Conservation (phyloP, 2,329 filamentous ascomycete genomes). For the Dothideomycetidae sp. region DNA sequence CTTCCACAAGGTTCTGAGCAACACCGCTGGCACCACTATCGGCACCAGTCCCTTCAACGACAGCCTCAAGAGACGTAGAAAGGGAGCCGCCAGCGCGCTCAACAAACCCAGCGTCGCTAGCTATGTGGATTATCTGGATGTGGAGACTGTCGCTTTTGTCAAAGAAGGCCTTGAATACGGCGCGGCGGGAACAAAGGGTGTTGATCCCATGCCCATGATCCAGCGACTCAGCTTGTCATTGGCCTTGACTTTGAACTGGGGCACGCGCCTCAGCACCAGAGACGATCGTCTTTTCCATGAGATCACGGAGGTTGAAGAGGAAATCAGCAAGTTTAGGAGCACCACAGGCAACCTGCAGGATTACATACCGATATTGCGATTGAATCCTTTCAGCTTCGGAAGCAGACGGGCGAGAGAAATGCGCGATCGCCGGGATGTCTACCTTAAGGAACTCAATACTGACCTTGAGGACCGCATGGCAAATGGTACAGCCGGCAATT, state of each 20-base stretch:
- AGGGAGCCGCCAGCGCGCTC: constrained; percentile 50
- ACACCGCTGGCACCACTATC: constrained; percentile 53
- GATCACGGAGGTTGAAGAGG: constrained; percentile 49
- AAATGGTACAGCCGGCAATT: constrained; percentile 46
- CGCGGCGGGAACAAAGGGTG: constrained; percentile 36
- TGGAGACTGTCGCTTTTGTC: constrained; percentile 49
- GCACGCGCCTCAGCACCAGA: constrained; percentile 44
- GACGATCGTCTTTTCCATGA: constrained; percentile 48
- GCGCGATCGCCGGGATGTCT: constrained; percentile 45
- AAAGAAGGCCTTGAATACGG: constrained; percentile 47
- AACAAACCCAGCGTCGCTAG: constrained; percentile 50
- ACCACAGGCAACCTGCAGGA: constrained; percentile 49
- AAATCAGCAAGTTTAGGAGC: constrained; percentile 44
- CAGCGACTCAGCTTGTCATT: constrained; percentile 50
- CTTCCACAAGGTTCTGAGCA: constrained; percentile 42
- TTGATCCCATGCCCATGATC: constrained; percentile 55
- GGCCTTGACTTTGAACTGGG: constrained; percentile 52
- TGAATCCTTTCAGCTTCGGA: constrained; percentile 48
- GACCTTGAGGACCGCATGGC: constrained; percentile 47
- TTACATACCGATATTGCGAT: constrained; percentile 43
- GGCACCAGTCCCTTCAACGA: constrained; percentile 54
- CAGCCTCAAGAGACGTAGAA: constrained; percentile 47
- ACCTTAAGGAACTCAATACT: constrained; percentile 42
- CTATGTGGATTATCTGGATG: constrained; percentile 47
- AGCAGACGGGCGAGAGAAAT: constrained; percentile 46